phyloP scores from a whole-genome alignment of 805 yeast genomes.

The Ogataea trehaloabstinens region DNA sequence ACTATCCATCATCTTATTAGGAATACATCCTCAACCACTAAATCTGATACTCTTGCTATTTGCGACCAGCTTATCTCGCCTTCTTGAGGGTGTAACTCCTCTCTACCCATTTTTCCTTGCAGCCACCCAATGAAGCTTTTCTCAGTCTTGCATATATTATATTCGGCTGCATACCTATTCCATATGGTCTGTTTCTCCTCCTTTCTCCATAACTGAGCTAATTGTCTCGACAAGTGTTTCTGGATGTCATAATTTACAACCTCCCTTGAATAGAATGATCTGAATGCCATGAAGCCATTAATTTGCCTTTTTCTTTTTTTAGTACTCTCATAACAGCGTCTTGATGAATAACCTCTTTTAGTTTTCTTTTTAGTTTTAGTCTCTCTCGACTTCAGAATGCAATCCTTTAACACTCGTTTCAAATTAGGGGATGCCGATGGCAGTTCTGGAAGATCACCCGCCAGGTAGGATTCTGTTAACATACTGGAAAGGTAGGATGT shows the following conservation, averaged over 20 bases:
- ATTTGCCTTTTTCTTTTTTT: conserved; percentile 7
- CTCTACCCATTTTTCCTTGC: conserved; percentile 6
- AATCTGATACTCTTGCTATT: conserved; percentile 13
- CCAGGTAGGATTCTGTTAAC: conserved; percentile 2
- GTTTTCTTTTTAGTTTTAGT: neutral
- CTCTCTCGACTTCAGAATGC: neutral
- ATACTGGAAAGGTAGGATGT: too few species aligned
- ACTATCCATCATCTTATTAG: conserved; percentile 6
- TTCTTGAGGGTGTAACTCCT: neutral
- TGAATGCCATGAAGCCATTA: conserved; percentile 20
- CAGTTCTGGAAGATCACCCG: conserved; percentile 8
- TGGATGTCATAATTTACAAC: conserved; percentile 10
- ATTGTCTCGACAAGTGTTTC: conserved; percentile 9
- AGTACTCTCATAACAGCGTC: neutral
- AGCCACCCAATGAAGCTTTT: conserved; percentile 20
- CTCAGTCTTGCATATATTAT: conserved; percentile 17
- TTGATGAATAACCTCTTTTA: neutral
- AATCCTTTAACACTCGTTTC: conserved; percentile 2
- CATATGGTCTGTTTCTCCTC: conserved; percentile 29
- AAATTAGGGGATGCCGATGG: conserved; percentile 10
- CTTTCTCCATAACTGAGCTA: conserved; percentile 25
- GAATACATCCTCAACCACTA: conserved; percentile 21
- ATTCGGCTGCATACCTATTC: conserved; percentile 33
- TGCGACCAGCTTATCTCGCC: conserved; percentile 7
- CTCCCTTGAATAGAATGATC: conserved; percentile 14